Evolutionary conservation across 148 eudicot genomes (phyloP).

Genomic region (Polygonum aviculare): DNA sequence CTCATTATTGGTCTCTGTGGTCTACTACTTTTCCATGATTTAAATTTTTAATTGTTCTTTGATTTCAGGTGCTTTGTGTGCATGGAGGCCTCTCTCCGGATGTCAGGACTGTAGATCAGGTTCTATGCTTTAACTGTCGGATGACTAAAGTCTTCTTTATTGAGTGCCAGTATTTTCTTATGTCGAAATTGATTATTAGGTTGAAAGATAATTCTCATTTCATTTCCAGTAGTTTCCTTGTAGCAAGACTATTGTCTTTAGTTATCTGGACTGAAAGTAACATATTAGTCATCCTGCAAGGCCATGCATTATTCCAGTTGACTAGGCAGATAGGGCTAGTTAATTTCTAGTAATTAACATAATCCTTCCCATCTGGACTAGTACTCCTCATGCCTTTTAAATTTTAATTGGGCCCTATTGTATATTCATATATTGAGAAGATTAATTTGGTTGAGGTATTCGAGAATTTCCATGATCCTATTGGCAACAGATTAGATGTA

Average conservation of each 20-base stretch:
- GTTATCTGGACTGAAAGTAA: too few relatives aligned
- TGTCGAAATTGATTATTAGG: background rate
- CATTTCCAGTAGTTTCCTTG: too few relatives aligned
- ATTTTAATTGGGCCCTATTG: too few relatives aligned
- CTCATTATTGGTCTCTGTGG: background rate
- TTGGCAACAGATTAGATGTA: background rate
- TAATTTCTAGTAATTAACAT: background rate
- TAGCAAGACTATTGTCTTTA: too few relatives aligned
- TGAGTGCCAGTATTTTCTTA: background rate
- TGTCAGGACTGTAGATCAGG: conserved; percentile 94
- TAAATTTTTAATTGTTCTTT: background rate
- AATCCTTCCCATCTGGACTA: background rate
- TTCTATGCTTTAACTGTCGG: conserved; percentile 9
- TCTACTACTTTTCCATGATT: background rate
- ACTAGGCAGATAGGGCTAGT: background rate
- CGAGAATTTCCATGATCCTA: background rate
- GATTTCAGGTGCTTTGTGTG: conserved; percentile 82
- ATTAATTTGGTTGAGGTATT: background rate
- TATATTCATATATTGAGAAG: too few relatives aligned
- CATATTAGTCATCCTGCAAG: background rate
- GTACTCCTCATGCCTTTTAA: too few relatives aligned
- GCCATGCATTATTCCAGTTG: background rate
- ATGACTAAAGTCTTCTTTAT: background rate
- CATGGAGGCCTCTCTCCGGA: conserved; percentile 99
- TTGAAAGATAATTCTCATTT: background rate